phyloP scores from a whole-genome alignment of 768 basidiomycete genomes.

The Pleurotus pulmonarius region DNA sequence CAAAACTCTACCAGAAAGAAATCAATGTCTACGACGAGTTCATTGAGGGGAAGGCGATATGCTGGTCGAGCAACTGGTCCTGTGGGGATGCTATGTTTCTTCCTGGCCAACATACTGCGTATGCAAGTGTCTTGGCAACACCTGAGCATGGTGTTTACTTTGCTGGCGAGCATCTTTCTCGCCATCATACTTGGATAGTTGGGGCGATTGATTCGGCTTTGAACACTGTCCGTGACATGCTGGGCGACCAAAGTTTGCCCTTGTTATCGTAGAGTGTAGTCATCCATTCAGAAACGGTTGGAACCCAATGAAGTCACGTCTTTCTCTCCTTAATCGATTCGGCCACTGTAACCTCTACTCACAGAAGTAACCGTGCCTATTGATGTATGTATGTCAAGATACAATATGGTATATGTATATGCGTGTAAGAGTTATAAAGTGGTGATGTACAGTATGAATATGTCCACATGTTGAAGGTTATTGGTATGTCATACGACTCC shows the following conservation, averaged over 20 bases:
- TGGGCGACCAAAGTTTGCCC: not conserved
- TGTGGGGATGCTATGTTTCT: constrained; percentile 27
- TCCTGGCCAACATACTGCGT: constrained; percentile 19
- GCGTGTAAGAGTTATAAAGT: no score
- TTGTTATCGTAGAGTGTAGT: not conserved
- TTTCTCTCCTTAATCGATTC: no score
- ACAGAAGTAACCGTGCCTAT: no score
- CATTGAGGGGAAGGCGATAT: constrained; percentile 15
- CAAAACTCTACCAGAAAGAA: constrained; percentile 16
- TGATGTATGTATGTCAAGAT: no score
- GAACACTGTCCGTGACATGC: not conserved
- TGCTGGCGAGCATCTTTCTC: constrained; percentile 22
- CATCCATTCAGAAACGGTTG: no score
- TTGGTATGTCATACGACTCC: no score
- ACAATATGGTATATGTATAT: no score
- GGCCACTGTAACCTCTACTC: no score
- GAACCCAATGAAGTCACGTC: no score
- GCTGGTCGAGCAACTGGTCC: constrained; percentile 18
- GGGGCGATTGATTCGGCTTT: constrained; percentile 14
- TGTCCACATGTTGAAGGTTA: no score
- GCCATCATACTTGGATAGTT: constrained; percentile 25
- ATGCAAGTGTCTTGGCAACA: constrained; percentile 15
- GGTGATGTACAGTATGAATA: no score
- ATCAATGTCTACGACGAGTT: constrained; percentile 12
- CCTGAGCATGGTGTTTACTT: constrained; percentile 20